Evolutionary conservation across 768 basidiomycete genomes (phyloP).

Genomic region (Pisolithus microcarpus): DNA sequence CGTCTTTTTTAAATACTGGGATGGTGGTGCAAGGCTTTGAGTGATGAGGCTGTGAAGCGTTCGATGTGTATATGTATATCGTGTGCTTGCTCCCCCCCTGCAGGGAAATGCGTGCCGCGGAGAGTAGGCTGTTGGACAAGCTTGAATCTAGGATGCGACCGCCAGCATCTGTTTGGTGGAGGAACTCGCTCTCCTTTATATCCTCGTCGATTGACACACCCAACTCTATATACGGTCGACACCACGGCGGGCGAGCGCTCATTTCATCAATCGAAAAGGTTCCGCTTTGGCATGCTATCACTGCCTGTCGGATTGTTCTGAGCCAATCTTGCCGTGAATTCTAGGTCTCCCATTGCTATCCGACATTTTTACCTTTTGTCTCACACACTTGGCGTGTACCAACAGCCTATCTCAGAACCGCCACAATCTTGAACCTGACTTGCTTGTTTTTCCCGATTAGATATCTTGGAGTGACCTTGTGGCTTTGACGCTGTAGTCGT

Average conservation of each 20-base stretch:
- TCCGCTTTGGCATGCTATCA: conserved; percentile 22
- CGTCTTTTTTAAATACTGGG: background rate
- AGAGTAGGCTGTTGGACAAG: background rate
- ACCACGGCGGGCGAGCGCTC: conserved; percentile 24
- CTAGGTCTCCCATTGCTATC: conserved; percentile 12
- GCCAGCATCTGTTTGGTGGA: conserved; percentile 2
- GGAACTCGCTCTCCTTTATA: conserved; percentile 22
- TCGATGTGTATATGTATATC: too few relatives aligned
- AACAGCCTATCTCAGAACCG: too few relatives aligned
- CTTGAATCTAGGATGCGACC: conserved; percentile 1
- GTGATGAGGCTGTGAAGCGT: background rate
- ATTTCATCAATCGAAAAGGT: conserved; percentile 23
- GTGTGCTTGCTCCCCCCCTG: background rate
- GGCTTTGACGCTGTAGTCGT: too few relatives aligned
- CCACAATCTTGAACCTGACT: too few relatives aligned
- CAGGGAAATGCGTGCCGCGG: background rate
- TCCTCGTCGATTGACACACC: conserved; percentile 15
- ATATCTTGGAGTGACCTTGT: too few relatives aligned
- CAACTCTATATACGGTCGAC: conserved; percentile 26
- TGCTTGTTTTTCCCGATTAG: too few relatives aligned
- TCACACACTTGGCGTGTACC: too few relatives aligned
- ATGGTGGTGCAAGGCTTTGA: background rate
- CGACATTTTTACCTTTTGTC: conserved; percentile 23
- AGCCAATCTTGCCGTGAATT: conserved; percentile 21
- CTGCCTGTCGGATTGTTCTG: conserved; percentile 10